A percentile compares a stretch with the other conserved stretches of the same genome.
Evolutionary conservation across 78 protist species (phyloP).

Genomic region (Acrasis kona): DNA sequence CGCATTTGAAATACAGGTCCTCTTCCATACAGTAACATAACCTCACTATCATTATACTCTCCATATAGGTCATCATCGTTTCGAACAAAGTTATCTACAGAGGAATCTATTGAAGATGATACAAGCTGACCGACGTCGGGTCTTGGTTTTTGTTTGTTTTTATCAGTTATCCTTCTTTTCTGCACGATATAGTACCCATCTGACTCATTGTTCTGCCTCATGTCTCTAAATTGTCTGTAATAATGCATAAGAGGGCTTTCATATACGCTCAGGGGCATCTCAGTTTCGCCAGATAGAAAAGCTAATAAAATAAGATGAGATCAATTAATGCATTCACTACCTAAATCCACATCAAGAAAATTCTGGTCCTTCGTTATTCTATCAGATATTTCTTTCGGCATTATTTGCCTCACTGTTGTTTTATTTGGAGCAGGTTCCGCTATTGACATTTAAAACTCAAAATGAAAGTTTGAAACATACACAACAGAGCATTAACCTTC

Average conservation of each 20-base stretch:
- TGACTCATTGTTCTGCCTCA: neutral
- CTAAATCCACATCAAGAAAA: no score
- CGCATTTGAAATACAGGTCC: neutral
- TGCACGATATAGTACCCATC: neutral
- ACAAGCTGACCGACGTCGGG: no score
- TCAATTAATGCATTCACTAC: neutral
- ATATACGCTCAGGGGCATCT: neutral
- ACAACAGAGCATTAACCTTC: no score
- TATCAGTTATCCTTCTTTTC: neutral
- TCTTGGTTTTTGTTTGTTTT: neutral
- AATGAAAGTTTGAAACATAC: neutral
- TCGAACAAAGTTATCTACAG: no score
- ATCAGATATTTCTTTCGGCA: neutral
- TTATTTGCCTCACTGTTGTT: neutral
- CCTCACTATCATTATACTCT: neutral
- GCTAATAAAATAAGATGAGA: no score
- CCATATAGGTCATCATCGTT: neutral
- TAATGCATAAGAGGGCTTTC: neutral
- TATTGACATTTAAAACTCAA: neutral
- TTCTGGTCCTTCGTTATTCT: neutral
- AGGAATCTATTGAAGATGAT: no score
- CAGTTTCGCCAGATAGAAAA: neutral
- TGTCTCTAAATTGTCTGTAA: neutral
- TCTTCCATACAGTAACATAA: neutral
- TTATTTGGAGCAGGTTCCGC: neutral